Percentiles rank a stretch among this genome's conserved stretches.
Conservation (phyloP, 306 rosid species). For the Sphenostylis stenocarpa region DNA sequence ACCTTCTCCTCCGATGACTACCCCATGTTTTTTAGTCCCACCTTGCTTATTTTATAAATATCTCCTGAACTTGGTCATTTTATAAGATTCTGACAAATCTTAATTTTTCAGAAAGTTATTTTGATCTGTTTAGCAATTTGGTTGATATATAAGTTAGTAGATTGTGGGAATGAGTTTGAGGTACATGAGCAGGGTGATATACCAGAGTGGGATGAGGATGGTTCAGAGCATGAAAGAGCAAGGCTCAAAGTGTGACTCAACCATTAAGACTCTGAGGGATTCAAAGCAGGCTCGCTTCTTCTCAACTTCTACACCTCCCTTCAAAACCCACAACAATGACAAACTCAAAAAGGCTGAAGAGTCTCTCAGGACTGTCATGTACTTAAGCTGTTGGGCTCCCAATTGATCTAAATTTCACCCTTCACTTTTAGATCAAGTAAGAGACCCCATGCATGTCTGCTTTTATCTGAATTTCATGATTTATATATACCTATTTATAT, state of each 20-base stretch:
- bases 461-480: too few species aligned
- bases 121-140: too few species aligned
- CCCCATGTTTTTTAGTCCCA: conserved; percentile 9
- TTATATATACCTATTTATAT: too few species aligned
- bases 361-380: conserved; percentile 74
- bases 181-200: conserved; percentile 38
- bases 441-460: too few species aligned
- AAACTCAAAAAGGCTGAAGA: conserved; percentile 60
- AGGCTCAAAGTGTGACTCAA: conserved; percentile 46
- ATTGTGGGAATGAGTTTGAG: conserved; percentile 51
- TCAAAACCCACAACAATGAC: conserved; percentile 29
- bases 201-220: conserved; percentile 37
- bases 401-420: conserved; percentile 3
- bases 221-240: conserved; percentile 60
- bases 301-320: conserved; percentile 33
- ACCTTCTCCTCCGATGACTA: neutral
- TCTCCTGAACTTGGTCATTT: neutral
- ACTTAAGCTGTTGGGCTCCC: conserved; percentile 86
- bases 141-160: too few species aligned
- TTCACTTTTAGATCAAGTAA: too few species aligned
- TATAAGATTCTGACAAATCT: neutral
- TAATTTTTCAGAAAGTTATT: too few species aligned
- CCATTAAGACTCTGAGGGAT: conserved; percentile 48
- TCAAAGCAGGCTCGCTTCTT: conserved; percentile 44
- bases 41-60: neutral